Percentiles rank a stretch among this genome's conserved stretches.
Conservation (phyloP, 2,329 filamentous ascomycete genomes). For the Trichoderma koningii region DNA sequence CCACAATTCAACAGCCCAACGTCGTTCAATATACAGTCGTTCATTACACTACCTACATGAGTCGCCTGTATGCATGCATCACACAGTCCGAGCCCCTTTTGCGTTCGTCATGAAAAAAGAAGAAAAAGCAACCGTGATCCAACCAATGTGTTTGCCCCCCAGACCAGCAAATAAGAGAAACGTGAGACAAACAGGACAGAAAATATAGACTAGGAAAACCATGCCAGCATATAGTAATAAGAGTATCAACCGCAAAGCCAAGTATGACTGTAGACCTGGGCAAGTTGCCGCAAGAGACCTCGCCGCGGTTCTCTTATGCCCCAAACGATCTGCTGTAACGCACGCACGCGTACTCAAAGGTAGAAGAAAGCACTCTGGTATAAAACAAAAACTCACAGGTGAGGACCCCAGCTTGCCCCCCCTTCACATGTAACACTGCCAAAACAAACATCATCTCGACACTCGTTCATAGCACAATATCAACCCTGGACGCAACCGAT, state of each 20-base stretch:
- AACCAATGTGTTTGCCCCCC: background rate
- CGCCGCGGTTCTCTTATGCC: background rate
- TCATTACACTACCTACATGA: constrained; percentile 20
- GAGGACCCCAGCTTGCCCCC: background rate
- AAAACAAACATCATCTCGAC: background rate
- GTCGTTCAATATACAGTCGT: constrained; percentile 15
- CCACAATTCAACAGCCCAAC: too few species aligned
- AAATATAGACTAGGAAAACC: background rate
- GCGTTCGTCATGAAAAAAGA: background rate
- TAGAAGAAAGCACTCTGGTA: constrained; percentile 26
- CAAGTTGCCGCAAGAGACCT: constrained; percentile 3
- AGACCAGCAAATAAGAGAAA: background rate
- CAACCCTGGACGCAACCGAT: background rate
- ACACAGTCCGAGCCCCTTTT: constrained; percentile 19
- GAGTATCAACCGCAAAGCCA: background rate
- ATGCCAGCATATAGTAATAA: constrained; percentile 8
- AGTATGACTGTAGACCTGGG: background rate
- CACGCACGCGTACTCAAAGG: background rate
- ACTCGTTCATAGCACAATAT: constrained; percentile 8
- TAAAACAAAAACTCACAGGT: constrained; percentile 26
- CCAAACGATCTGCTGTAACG: background rate
- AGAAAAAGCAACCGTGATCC: background rate
- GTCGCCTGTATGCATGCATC: constrained; percentile 2
- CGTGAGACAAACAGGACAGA: background rate
- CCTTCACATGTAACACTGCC: background rate